A percentile compares a stretch with the other conserved stretches of the same genome.
Conservation (phyloP, 164 flowering plant genomes). For the Vitis rotundifolia region DNA sequence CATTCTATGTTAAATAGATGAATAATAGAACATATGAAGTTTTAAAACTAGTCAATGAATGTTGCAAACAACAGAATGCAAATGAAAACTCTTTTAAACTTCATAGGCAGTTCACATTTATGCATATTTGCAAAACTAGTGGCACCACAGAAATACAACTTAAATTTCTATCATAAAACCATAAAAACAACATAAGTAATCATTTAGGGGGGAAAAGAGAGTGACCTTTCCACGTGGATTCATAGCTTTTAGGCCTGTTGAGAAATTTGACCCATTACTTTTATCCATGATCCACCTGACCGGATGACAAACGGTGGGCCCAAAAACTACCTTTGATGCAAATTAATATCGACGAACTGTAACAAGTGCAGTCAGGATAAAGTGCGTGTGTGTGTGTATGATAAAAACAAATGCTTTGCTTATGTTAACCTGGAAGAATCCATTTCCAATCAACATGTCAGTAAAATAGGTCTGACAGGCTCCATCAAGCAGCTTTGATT, state of each 20-base stretch:
- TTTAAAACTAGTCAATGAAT: background rate
- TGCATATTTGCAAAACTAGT: too few species aligned
- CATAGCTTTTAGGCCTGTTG: conserved; percentile 19
- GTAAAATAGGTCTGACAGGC: conserved; percentile 53
- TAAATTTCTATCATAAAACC: too few species aligned
- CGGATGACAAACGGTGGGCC: conserved; percentile 44
- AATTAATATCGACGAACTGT: conserved; percentile 39
- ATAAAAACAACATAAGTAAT: too few species aligned
- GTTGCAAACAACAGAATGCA: background rate
- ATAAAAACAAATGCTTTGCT: background rate
- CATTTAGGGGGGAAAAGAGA: background rate
- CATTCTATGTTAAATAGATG: background rate
- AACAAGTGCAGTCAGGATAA: too few species aligned
- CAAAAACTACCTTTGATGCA: conserved; percentile 26
- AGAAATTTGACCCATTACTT: conserved; percentile 43
- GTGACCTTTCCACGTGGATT: conserved; percentile 17
- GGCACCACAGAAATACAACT: too few species aligned
- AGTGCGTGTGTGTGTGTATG: too few species aligned
- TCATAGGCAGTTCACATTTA: too few species aligned
- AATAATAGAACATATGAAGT: background rate
- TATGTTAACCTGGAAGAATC: conserved; percentile 35
- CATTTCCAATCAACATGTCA: conserved; percentile 23
- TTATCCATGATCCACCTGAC: conserved; percentile 48
- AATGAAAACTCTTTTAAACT: too few species aligned
- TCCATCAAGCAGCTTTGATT: conserved; percentile 41